Conservation (phyloP, 345 rosid species). For the Boechera divaricarpa region DNA sequence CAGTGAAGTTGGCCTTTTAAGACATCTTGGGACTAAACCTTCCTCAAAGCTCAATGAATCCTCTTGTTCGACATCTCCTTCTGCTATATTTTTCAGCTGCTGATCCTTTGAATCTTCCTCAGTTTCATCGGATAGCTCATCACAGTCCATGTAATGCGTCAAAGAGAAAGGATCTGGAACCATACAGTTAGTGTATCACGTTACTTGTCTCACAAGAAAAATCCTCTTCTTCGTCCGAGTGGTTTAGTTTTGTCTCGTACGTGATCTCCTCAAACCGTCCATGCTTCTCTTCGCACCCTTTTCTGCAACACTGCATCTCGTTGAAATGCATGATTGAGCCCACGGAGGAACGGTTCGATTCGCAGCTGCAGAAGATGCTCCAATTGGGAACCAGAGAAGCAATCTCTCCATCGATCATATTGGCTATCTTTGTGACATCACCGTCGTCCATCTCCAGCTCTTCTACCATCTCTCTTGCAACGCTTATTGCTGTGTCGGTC, state of each 20-base stretch:
- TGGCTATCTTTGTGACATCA: conserved; percentile 81
- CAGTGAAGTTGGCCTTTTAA: conserved; percentile 57
- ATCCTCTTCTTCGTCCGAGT: conserved; percentile 60
- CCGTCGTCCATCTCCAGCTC: conserved; percentile 86
- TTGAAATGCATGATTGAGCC: conserved; percentile 62
- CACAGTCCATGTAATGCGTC: neutral
- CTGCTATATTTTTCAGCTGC: conserved; percentile 37
- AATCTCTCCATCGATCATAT: conserved; percentile 89
- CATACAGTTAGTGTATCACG: conserved; percentile 29
- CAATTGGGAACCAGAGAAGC: conserved; percentile 77
- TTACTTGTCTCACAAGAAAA: conserved; percentile 38
- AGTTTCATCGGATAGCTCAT: conserved; percentile 37
- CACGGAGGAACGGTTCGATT: conserved; percentile 62
- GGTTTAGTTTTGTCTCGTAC: conserved; percentile 54
- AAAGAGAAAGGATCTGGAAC: conserved; percentile 43
- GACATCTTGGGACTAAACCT: conserved; percentile 38
- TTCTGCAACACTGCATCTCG: conserved; percentile 57
- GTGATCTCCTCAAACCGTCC: conserved; percentile 88
- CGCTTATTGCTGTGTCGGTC: conserved; percentile 80
- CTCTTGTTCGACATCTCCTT: conserved; percentile 13
- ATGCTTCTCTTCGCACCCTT: conserved; percentile 77
- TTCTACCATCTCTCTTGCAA: conserved; percentile 95
- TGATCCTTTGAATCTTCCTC: conserved; percentile 56
- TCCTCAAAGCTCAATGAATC: conserved; percentile 40
- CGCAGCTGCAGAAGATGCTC: conserved; percentile 59